A percentile compares a stretch with the other conserved stretches of the same genome.
These are phyloP conservation scores for Pleurotus pulmonarius DNA, from an alignment of 768 basidiomycete genomes.

Conservation along the genomic window DNA sequence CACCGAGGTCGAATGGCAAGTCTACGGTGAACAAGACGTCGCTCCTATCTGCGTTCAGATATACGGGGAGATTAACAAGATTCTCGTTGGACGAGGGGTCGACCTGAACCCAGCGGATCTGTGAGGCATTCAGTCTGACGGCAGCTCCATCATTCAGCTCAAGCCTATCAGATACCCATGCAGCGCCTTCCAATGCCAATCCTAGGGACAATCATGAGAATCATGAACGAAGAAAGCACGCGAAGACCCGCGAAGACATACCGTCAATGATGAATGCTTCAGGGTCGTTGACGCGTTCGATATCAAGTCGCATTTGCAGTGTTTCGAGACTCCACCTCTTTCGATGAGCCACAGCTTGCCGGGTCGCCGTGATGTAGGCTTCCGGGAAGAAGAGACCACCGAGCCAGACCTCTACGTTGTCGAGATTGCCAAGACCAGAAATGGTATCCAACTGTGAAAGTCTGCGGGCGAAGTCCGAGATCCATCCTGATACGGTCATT, in stretches of 20 bases:
- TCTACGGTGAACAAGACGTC: slow-evolving; percentile 90
- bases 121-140: slow-evolving; percentile 76
- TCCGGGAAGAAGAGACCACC: slow-evolving; percentile 96
- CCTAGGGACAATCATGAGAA: slow-evolving; percentile 41
- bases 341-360: slow-evolving; percentile 92
- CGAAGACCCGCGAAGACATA: slow-evolving; percentile 32
- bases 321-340: slow-evolving; percentile 94
- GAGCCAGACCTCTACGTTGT: slow-evolving; percentile 81
- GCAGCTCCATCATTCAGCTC: slow-evolving; percentile 82
- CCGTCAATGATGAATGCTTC: slow-evolving; percentile 86
- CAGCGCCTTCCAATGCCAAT: slow-evolving; percentile 82
- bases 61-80: slow-evolving; percentile 81
- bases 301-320: slow-evolving; percentile 71
- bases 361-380: slow-evolving; percentile 92
- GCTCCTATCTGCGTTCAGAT: slow-evolving; percentile 85
- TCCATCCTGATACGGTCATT: slow-evolving; percentile 83
- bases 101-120: slow-evolving; percentile 81
- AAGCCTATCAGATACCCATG: slow-evolving; percentile 66
- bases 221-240: not conserved
- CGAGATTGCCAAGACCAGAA: slow-evolving; percentile 56
- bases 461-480: slow-evolving; percentile 76
- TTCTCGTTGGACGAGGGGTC: slow-evolving; percentile 33
- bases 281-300: slow-evolving; percentile 76
- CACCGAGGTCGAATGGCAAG: slow-evolving; percentile 69
- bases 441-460: slow-evolving; percentile 81